Percentiles rank a stretch among this genome's conserved stretches.
phyloP scores from a whole-genome alignment of 2,329 filamentous ascomycete species.

The Aspergillus phoenicis region DNA sequence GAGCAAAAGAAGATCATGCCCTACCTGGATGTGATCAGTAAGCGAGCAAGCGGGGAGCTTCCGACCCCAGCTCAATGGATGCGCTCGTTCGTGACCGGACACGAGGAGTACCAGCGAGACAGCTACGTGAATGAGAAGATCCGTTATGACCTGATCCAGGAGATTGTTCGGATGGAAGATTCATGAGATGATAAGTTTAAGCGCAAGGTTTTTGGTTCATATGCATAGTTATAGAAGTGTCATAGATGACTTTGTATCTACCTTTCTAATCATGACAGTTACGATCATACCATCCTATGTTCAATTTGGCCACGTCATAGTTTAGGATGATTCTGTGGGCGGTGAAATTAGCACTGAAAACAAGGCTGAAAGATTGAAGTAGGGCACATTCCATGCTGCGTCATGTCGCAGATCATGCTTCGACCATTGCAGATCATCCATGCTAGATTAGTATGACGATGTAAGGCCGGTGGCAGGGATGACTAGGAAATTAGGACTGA shows the following conservation, averaged over 20 bases:
- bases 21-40: conserved; percentile 17
- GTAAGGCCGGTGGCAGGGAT: too few species aligned
- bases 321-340: too few species aligned
- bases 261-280: too few species aligned
- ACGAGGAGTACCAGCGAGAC: conserved; percentile 18
- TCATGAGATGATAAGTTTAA: background rate
- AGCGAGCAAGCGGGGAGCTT: conserved; percentile 16
- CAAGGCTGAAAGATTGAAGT: background rate
- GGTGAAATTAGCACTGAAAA: background rate
- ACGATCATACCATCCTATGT: too few species aligned
- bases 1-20: conserved; percentile 9
- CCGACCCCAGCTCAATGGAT: conserved; percentile 22
- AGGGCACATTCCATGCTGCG: too few species aligned
- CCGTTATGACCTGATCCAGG: conserved; percentile 20
- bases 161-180: background rate
- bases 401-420: too few species aligned
- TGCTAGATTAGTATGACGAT: too few species aligned
- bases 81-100: conserved; percentile 15
- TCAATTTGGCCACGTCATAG: too few species aligned
- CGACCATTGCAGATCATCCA: too few species aligned
- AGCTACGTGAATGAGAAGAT: conserved; percentile 18
- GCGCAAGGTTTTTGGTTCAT: background rate
- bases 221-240: background rate
- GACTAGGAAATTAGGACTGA: too few species aligned
- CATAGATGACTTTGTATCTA: background rate